Percentiles rank a stretch among this genome's conserved stretches.
These are phyloP conservation scores for Phlegmacium glaucopus DNA, from an alignment of 768 basidiomycete genomes.

Conservation along the genomic window DNA sequence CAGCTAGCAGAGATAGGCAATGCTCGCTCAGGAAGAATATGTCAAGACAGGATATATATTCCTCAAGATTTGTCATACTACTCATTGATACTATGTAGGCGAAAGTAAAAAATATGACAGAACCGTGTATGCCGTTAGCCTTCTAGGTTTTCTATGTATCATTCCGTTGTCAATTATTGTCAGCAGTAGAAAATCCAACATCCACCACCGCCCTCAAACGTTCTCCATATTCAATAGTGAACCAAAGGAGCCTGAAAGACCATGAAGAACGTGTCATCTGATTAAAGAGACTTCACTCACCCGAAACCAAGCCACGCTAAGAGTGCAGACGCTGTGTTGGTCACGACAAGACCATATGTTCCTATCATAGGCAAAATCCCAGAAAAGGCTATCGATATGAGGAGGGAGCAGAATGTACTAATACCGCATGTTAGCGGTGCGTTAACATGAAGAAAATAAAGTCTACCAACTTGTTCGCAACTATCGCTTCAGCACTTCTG, in stretches of 20 bases:
- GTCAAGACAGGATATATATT: no score
- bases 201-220: constrained; percentile 55
- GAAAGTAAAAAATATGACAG: no score
- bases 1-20: no score
- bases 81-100: no score
- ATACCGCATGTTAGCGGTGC: not conserved
- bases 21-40: no score
- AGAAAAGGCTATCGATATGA: constrained; percentile 40
- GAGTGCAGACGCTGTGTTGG: constrained; percentile 44
- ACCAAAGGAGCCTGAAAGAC: constrained; percentile 42
- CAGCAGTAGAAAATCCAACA: constrained; percentile 48
- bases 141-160: no score
- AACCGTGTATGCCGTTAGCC: no score
- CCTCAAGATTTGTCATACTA: no score
- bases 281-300: constrained; percentile 33
- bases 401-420: constrained; percentile 47
- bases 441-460: not conserved
- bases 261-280: not conserved
- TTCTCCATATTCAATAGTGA: constrained; percentile 54
- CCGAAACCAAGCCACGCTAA: constrained; percentile 48
- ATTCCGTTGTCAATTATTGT: constrained; percentile 25
- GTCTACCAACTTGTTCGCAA: constrained; percentile 42
- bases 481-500: constrained; percentile 61
- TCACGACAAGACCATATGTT: constrained; percentile 44
- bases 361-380: constrained; percentile 54